Base-by-base conservation (phyloP, 2,329 filamentous ascomycete genomes). In the Emergomyces orientalis region DNA sequence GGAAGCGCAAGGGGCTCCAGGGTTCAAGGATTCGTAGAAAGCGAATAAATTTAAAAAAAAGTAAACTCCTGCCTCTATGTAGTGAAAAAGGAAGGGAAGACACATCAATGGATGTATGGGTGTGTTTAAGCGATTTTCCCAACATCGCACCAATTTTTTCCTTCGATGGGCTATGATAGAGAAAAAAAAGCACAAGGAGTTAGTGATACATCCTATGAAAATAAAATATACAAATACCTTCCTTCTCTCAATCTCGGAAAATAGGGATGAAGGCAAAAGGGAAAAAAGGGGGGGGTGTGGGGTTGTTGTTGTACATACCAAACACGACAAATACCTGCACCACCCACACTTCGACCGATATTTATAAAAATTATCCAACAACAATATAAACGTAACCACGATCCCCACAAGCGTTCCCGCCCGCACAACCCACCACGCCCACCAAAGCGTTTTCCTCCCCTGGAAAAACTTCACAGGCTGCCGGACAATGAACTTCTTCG, bases 271-370 rank as follows among this genome's bases (percentile, higher is more conserved):
- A 37, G 14, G 6, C 14, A 25, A 19, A n/a, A 59, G 27, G 11
- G 14, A 27, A 32, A 7, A 27, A 52, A 60, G 13, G 25, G 32
- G 25, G 54, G 56, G 63, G 19, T 22, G 37, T 22, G 6, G 1
- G 6, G 6, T 32, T 13, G n/a, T n/a, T n/a, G n/a, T n/a, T n/a
- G n/a, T n/a, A 87, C 90, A 84, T 80, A 94, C 90, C 78, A 99
- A 78, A 73, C 94, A 99, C 74, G 89, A 95, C 69, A 99, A 77
- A 71, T 96, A 94, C 79, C 95, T 94, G 81, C 94, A 99, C 94
- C 94, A 99, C 13, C 78, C 81, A 75, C 94, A 99, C 37, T 83
- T 86, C 58, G 86, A 85, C 45, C 71, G 83, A 74, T 88, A 87
- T 66, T 84, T 84, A 77, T 97, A 97, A 74, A 99, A 99, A 78